These are phyloP conservation scores for Rosellinia necatrix DNA, from an alignment of 2,329 filamentous ascomycete genomes.

Conservation along the genomic window DNA sequence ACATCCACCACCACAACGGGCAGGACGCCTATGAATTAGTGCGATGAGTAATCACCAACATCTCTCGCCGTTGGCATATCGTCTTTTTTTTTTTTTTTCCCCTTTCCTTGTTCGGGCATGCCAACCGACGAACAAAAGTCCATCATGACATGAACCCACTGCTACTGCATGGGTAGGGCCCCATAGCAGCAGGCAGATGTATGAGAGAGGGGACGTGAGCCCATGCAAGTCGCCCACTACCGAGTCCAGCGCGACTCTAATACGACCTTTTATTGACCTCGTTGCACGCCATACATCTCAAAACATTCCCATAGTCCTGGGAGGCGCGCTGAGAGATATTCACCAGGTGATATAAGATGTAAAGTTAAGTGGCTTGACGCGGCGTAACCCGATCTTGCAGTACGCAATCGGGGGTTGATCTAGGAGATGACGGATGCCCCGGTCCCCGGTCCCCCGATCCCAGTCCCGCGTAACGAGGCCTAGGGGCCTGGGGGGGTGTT, in stretches of 20 bases:
- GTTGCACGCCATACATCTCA: background rate
- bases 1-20: background rate
- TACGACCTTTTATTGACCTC: background rate
- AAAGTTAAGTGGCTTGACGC: constrained; percentile 31
- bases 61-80: background rate
- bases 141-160: no score
- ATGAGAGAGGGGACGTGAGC: no score
- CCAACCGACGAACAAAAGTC: background rate
- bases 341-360: no score
- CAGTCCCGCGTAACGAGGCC: no score
- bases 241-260: background rate
- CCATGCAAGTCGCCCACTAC: no score
- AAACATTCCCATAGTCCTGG: background rate
- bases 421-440: background rate
- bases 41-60: constrained; percentile 8
- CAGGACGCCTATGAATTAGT: no score
- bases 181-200: no score
- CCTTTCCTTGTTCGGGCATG: constrained; percentile 3
- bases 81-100: background rate
- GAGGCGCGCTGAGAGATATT: no score
- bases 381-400: constrained; percentile 40
- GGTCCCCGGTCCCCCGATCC: background rate
- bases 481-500: no score
- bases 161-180: no score
- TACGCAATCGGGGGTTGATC: constrained; percentile 9